Evolutionary conservation across 176 grass and related monocot genomes (phyloP).

Genomic region (Lolium multiflorum): DNA sequence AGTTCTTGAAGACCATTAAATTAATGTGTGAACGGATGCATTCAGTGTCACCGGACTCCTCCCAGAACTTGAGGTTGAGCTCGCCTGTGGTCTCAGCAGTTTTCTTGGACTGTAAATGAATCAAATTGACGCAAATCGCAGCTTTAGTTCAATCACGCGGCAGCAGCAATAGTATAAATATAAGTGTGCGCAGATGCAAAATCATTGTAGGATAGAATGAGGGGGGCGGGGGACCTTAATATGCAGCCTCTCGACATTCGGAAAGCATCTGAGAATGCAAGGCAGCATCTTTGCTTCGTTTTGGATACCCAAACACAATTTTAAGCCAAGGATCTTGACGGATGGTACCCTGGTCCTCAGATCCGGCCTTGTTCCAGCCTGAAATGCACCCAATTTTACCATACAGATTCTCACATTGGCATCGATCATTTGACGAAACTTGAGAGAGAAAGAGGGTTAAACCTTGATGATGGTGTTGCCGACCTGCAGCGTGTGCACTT

Average conservation of each 20-base stretch:
- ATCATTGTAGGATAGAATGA: not conserved
- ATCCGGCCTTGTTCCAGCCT: no score
- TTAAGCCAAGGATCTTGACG: no score
- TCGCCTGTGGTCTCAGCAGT: not conserved
- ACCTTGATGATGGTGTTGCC: not conserved
- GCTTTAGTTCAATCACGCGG: not conserved
- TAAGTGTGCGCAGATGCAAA: not conserved
- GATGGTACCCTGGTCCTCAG: no score
- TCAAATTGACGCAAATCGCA: not conserved
- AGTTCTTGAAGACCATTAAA: not conserved
- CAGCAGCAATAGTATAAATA: not conserved
- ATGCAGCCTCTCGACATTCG: no score
- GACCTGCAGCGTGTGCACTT: not conserved
- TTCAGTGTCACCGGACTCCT: not conserved
- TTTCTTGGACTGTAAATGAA: not conserved
- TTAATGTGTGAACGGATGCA: not conserved
- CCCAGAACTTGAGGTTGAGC: conserved; percentile 14
- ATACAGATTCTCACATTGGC: no score
- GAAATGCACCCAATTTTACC: no score
- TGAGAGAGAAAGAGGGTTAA: not conserved
- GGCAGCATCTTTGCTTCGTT: no score
- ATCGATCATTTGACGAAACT: no score
- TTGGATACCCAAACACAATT: no score
- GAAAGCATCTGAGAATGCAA: no score
- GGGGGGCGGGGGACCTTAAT: not conserved